Conservation (phyloP, 2,329 filamentous ascomycete species). For the Xylaria multiplex region DNA sequence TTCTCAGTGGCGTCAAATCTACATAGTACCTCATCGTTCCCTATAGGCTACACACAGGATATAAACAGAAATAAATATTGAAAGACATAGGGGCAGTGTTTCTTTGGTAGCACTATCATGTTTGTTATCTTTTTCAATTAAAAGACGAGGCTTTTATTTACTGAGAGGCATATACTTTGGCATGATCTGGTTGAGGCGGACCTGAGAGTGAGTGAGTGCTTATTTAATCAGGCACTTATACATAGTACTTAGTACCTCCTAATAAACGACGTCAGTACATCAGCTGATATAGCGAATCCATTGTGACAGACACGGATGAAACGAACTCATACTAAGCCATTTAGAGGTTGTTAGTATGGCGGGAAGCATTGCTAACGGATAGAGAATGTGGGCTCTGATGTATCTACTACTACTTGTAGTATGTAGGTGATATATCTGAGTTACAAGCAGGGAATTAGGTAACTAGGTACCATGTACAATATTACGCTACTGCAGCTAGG, state of each 20-base stretch:
- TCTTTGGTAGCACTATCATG: neutral
- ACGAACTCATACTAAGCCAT: neutral
- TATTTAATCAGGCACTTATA: too few species aligned
- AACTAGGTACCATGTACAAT: too few species aligned
- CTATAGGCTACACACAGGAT: neutral
- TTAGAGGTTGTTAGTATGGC: slow-evolving; percentile 16
- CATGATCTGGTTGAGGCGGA: neutral
- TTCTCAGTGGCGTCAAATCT: neutral
- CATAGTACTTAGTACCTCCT: neutral
- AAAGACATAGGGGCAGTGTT: neutral
- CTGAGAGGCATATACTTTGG: neutral
- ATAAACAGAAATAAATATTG: neutral
- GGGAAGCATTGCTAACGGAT: slow-evolving; percentile 19
- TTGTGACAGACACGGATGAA: slow-evolving; percentile 4
- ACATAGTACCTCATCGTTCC: too few species aligned
- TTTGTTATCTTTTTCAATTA: neutral
- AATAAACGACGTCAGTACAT: slow-evolving; percentile 30
- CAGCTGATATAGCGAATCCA: slow-evolving; percentile 4
- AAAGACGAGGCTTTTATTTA: neutral
- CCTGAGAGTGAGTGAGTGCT: neutral
- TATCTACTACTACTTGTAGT: neutral
- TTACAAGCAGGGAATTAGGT: too few species aligned
- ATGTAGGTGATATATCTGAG: too few species aligned
- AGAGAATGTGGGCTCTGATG: neutral
- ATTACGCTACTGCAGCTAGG: slow-evolving; percentile 16